Evolutionary conservation across 139 green algal species (phyloP), one percentile per base, ranked within the genome.

Genomic region (Volvox africanus): DNA sequence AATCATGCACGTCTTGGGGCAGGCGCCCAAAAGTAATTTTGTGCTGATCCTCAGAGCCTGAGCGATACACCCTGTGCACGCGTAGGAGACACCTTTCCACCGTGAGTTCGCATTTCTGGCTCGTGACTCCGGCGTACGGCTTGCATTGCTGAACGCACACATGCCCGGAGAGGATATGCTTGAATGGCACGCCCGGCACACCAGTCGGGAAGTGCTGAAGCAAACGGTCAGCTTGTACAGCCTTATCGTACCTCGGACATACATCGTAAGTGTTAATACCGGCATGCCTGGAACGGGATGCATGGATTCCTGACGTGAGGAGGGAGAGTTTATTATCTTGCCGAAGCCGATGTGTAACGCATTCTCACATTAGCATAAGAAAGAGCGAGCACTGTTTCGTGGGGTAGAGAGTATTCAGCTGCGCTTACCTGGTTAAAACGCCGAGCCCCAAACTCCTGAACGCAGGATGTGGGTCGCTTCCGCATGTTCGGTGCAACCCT

Each of bases 401-500:
- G 44, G 5, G 44, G 44, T 9, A 9, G 44, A 55, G 9, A 55
- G 44, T 55, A 55, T 55, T 55, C 9, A 14, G 44, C 44, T 55
- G 44, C 44, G 44, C 44, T 55, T 9, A n/a, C n/a, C n/a, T n/a
- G n/a, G 44, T 55, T 55, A 55, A 5, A 55, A 55, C 44, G 5
- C 44, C 9, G 44, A 55, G 44, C 44, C 44, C 44, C 44, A 9
- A 55, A 55, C 44, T 14, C 44, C 44, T 55, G 44, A 55, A 55
- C 44, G n/a, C 71, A 95, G 93, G 94, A 97, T 65, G 93, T 96
- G 24, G 95, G 91, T 0, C 92, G 93, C 89, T 96, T 97, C 82
- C 92, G 95, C 80, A 92, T 96, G 32, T 91, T 97, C 37, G 95
- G 95, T 12, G 94, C 94, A 14, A 91, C 83, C 14, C 84, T 95